Evolutionary conservation across 2,329 filamentous ascomycete species (phyloP), one percentile per base, ranked within the genome.

Genomic region (Penicillium freii): DNA sequence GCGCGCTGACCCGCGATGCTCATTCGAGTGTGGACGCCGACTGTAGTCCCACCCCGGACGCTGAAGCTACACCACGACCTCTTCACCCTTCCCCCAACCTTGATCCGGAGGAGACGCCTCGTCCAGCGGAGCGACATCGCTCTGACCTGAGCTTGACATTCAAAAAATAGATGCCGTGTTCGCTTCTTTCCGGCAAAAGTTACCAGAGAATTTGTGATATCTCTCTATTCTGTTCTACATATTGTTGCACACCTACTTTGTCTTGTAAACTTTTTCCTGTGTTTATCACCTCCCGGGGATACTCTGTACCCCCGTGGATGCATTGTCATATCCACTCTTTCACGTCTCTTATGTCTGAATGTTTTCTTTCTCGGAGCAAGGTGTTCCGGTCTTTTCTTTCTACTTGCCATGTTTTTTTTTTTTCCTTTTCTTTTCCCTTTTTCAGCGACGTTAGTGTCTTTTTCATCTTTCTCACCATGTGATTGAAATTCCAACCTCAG

Each of bases 31-130:
- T 48, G 19, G 66, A 72, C 15, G 55, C 63, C 15, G 62, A 69
- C 27, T 34, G 47, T 15, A 65, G 61, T 21, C 65, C 61, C 13
- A 69, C 63, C 7, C 62, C 63, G 1, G 71, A 73, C 46, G 62
- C 71, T 7, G 71, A 73, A 49, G 68, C 70, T 15, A 73, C 71
- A 5, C 71, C 71, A 33, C 70, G 71, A 25, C 71, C 71, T 42
- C 49, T 67, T 29, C 69, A 72, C 54, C 70, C 69, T 31, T 69
- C 68, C 1, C 66, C 69, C 2, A 59, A 55, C 31, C 54, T 64
- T 17, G 69, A 71, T 42, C 40, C 62, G 2, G 71, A 69, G 33
- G 46, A 62, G 43, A 71, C 69, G 1, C 71, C 69, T 54, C 65
- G 68, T 39, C 62, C 63, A 19, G 45, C 60, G 5, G 68, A 64